These are phyloP conservation scores for Dothideomycetes sp. DNA, from an alignment of 2,329 filamentous ascomycete genomes.

Conservation along the genomic window DNA sequence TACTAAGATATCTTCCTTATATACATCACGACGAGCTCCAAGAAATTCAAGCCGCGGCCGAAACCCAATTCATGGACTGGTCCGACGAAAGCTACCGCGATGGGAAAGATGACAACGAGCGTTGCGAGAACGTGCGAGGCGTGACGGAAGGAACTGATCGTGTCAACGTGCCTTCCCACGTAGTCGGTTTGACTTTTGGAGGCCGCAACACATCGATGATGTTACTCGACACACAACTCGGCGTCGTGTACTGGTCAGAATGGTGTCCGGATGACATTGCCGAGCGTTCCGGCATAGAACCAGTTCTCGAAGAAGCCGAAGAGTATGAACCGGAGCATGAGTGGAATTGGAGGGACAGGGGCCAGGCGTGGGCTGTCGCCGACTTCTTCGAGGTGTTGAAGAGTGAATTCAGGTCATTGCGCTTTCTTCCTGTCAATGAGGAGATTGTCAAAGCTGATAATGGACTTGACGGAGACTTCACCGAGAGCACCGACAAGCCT, in stretches of 20 bases:
- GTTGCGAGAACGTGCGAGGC: background rate
- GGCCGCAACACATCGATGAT: background rate
- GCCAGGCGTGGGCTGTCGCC: background rate
- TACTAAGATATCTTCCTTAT: slow-evolving; percentile 28
- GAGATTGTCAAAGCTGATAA: too few species aligned
- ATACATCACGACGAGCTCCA: too few species aligned
- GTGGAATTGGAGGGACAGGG: background rate
- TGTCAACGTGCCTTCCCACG: background rate
- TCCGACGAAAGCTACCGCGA: too few species aligned
- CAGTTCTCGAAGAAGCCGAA: background rate
- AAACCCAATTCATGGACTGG: too few species aligned
- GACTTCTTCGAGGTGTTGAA: slow-evolving; percentile 1
- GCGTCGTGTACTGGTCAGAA: too few species aligned
- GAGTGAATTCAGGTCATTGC: background rate
- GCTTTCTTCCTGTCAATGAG: background rate
- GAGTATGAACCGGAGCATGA: background rate
- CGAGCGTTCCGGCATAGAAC: too few species aligned
- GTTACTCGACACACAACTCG: too few species aligned
- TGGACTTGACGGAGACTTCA: too few species aligned
- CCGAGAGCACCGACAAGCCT: too few species aligned
- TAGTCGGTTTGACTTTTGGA: background rate
- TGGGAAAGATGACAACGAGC: background rate
- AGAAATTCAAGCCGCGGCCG: too few species aligned
- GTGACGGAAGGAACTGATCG: background rate
- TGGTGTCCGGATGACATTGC: too few species aligned